Base-by-base conservation (phyloP, 2,329 filamentous ascomycete species). In the Emergomyces pasteurianus region DNA sequence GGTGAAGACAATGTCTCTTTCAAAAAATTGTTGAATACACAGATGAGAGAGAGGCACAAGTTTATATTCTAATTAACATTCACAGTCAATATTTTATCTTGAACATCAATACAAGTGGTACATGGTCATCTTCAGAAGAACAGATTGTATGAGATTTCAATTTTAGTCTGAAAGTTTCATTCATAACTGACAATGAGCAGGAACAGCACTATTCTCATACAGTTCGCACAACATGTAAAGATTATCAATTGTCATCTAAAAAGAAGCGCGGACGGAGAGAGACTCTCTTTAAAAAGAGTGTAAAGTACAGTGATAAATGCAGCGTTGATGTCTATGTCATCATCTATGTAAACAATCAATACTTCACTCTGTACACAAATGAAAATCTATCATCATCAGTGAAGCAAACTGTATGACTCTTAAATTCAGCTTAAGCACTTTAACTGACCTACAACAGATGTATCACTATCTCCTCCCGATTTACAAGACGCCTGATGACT, bases 171-270 rank as follows among this genome's bases (percentile, higher is more conserved):
- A 14, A 49, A 21, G 23, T 12, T 55, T n/a, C 36, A 42, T 55
- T 31, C 28, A 55, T n/a, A 55, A 55, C 36, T 55, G 36, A 55
- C 26, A 55, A 55, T 26, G 28, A 40, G 28, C 26, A 55, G 52
- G 28, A 55, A 26, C 9, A 40, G 36, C 52, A 55, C 52, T 55
- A 55, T 55, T 26, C 52, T 55, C 21, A 28, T 55, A 55, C 21
- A 55, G 28, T 55, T 55, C 52, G 10, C 18, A 55, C 36, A n/a
- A 40, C 16, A 34, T 36, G 16, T 55, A 40, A 55, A 36, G 52
- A 55, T 55, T 63, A 62, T 68, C 66, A 59, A 68, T 61, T 10
- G 67, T 26, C 23, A 49, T 49, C n/a, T n/a, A n/a, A n/a, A n/a
- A n/a, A n/a, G n/a, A n/a, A n/a, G n/a, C n/a, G n/a, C n/a, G n/a